phyloP scores from a whole-genome alignment of 371 early-diverging fungal species.

The Actinomortierella wolfii region DNA sequence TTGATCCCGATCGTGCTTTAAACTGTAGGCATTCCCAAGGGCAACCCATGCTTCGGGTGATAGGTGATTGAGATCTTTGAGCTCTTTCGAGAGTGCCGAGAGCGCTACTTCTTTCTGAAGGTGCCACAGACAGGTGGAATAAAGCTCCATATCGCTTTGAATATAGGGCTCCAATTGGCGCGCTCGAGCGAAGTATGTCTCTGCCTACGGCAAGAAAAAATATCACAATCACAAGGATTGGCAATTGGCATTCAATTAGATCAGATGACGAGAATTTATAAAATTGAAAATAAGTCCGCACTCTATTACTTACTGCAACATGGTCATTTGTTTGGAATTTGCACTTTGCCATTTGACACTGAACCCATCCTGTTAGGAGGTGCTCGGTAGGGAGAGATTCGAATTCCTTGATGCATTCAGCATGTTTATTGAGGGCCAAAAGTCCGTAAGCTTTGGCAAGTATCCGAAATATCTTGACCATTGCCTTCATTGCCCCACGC shows the following conservation, averaged over 20 bases:
- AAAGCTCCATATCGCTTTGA: slow-evolving; percentile 72
- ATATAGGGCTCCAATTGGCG: slow-evolving; percentile 66
- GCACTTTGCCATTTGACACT: slow-evolving; percentile 59
- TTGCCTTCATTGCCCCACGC: slow-evolving; percentile 14
- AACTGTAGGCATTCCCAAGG: slow-evolving; percentile 74
- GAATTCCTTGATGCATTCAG: slow-evolving; percentile 50
- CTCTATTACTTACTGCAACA: slow-evolving; percentile 44
- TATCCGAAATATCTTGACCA: slow-evolving; percentile 42
- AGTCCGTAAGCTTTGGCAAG: slow-evolving; percentile 40
- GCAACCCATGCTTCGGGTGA: slow-evolving; percentile 81
- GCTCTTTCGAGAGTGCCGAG: slow-evolving; percentile 67
- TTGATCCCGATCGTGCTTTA: slow-evolving; percentile 69
- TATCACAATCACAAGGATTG: too few species aligned
- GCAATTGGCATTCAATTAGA: too few species aligned
- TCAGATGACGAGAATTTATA: too few species aligned
- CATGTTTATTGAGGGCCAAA: slow-evolving; percentile 49
- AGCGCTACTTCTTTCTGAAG: slow-evolving; percentile 65
- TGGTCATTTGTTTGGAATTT: slow-evolving; percentile 65
- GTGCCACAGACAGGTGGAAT: slow-evolving; percentile 81
- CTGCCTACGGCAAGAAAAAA: slow-evolving; percentile 36
- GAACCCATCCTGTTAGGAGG: slow-evolving; percentile 59
- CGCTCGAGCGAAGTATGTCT: slow-evolving; percentile 49
- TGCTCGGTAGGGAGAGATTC: slow-evolving; percentile 50
- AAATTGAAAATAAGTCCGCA: too few species aligned
- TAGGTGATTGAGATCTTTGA: slow-evolving; percentile 58